Evolutionary conservation across 306 rosid genomes (phyloP).

Genomic region (Rubus parviflorus): DNA sequence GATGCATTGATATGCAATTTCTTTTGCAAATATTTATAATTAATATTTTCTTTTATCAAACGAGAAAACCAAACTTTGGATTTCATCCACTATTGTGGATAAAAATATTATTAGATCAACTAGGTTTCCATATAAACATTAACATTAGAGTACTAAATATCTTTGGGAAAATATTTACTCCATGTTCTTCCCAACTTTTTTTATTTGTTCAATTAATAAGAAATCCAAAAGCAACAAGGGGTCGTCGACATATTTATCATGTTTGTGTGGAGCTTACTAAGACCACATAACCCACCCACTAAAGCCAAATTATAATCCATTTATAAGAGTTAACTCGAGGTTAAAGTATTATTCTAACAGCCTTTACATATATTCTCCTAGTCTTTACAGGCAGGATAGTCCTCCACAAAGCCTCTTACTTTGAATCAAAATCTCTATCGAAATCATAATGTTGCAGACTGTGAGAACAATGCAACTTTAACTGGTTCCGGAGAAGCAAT

Average conservation of each 20-base stretch:
- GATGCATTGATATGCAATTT: too few relatives aligned
- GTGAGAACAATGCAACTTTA: slow-evolving; percentile 6
- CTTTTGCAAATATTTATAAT: too few relatives aligned
- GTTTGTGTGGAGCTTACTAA: slow-evolving; percentile 25
- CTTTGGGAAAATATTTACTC: too few relatives aligned
- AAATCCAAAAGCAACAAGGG: not conserved
- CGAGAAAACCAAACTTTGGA: too few relatives aligned
- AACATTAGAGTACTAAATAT: too few relatives aligned
- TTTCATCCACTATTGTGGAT: too few relatives aligned
- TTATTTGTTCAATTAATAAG: not conserved
- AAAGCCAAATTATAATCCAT: not conserved
- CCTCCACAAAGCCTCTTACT: slow-evolving; percentile 21
- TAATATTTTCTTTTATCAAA: too few relatives aligned
- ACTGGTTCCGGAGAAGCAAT: slow-evolving; percentile 24
- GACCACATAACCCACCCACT: slow-evolving; percentile 25
- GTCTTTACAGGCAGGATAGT: slow-evolving; percentile 50
- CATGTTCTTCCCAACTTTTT: too few relatives aligned
- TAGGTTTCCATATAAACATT: too few relatives aligned
- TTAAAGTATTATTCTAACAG: slow-evolving; percentile 17
- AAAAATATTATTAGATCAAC: too few relatives aligned
- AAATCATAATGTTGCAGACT: slow-evolving; percentile 25
- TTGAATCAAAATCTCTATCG: slow-evolving; percentile 27
- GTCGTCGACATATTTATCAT: slow-evolving; percentile 24
- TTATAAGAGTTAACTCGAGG: slow-evolving; percentile 1
- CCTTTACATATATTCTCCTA: slow-evolving; percentile 29